A percentile compares a stretch with the other conserved stretches of the same genome.
Evolutionary conservation across 2,329 filamentous ascomycete genomes (phyloP).

Genomic region (Alternaria brassicae): DNA sequence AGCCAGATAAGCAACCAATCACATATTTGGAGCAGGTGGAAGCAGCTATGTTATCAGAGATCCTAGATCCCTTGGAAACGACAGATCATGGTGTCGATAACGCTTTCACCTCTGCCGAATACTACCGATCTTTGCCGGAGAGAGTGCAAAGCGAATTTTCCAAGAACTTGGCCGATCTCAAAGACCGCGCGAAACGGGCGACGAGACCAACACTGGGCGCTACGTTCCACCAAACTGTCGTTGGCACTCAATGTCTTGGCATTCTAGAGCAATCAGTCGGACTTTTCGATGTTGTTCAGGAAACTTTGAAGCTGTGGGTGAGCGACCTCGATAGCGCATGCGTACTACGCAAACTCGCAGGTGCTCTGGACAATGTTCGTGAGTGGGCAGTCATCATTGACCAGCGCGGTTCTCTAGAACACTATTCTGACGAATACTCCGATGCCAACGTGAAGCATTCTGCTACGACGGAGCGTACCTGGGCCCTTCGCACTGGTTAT

Average conservation of each 20-base stretch:
- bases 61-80: not conserved
- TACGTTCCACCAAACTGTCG: conserved; percentile 26
- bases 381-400: conserved; percentile 4
- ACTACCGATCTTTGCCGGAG: conserved; percentile 35
- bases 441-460: conserved; percentile 16
- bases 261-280: conserved; percentile 18
- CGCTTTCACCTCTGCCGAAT: conserved; percentile 34
- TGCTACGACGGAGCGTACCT: conserved; percentile 10
- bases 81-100: conserved; percentile 20
- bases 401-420: conserved; percentile 5
- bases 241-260: conserved; percentile 19
- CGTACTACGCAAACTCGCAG: conserved; percentile 38
- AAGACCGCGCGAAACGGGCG: not conserved
- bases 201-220: not conserved
- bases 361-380: conserved; percentile 30
- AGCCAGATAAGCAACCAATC: no score
- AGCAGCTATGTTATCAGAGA: conserved; percentile 26
- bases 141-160: conserved; percentile 12
- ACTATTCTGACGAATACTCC: conserved; percentile 9
- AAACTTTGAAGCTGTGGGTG: conserved; percentile 34
- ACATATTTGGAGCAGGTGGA: conserved; percentile 35
- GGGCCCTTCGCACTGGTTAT: conserved; percentile 29
- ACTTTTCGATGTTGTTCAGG: conserved; percentile 22
- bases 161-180: conserved; percentile 3
- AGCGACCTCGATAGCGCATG: conserved; percentile 25